Conservation (phyloP, 306 rosid genomes). For the Dryas drummondii region DNA sequence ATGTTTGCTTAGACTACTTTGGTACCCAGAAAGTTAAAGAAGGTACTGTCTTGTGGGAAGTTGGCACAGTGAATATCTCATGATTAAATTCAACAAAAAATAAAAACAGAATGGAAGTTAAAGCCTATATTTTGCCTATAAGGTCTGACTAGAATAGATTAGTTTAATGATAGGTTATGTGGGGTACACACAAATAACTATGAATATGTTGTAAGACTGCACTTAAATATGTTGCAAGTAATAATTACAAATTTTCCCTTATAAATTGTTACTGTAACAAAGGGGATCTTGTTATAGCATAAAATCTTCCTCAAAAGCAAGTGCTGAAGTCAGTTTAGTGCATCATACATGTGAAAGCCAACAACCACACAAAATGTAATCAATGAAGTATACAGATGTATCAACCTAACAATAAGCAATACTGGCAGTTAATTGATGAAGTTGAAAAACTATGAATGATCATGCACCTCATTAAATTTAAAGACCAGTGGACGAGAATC, state of each 20-base stretch:
- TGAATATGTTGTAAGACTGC: background rate
- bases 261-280: background rate
- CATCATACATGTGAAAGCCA: background rate
- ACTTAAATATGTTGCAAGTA: background rate
- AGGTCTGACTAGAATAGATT: background rate
- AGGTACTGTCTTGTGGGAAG: background rate
- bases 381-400: constrained; percentile 6
- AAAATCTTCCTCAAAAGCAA: background rate
- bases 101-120: background rate
- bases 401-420: constrained; percentile 6
- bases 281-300: background rate
- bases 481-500: constrained; percentile 65
- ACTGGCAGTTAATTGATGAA: constrained; percentile 10
- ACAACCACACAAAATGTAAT: constrained; percentile 5
- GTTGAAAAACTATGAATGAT: background rate
- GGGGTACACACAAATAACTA: background rate
- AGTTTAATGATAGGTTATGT: background rate
- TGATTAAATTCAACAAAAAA: background rate
- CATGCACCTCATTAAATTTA: constrained; percentile 79
- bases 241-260: background rate
- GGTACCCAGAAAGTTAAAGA: constrained; percentile 5
- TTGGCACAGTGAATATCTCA: background rate
- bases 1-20: background rate
- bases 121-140: too few species aligned
- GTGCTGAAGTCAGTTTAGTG: background rate